Evolutionary conservation across 345 rosid species (phyloP), one percentile per base, ranked within the genome.

Genomic region (Hirschfeldia incana): DNA sequence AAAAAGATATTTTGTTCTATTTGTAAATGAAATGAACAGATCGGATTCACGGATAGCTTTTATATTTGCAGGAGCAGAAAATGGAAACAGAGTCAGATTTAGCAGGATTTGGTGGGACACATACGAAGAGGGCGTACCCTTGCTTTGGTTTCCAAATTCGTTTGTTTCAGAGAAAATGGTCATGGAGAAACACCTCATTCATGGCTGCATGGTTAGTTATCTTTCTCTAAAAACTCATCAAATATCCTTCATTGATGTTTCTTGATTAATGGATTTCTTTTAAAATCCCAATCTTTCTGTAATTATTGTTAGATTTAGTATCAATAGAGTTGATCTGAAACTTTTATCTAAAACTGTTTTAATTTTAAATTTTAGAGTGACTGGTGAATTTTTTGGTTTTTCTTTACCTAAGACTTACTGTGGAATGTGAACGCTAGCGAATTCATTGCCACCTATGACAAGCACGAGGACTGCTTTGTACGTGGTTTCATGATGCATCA

Each of bases 361-460:
- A 2, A 11, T 44, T 44, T 44, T 10, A 11, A 11, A 44, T 10
- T 44, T 44, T 44, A 44, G 51, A 12, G n/a, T 44, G 51, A 39
- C n/a, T 44, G 51, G n/a, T 4, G 51, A 44, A 44, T 32, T 32
- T 3, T 32, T 4, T 32, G 34, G 34, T 32, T 32, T 32, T 32
- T 4, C 4, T 32, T 32, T 32, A 32, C 34, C 34, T 32, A 32
- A 32, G 34, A 32, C 34, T 32, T 32, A 21, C 34, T 32, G 34
- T 32, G 98, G 98, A 88, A 84, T 10, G 91, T 94, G 58, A 90
- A 88, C 77, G 87, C 94, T 26, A 86, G 88, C 73, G 98, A 94
- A 82, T 94, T 97, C 82, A 74, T 91, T 67, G 91, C 97, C 78
- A 91, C 98, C 65, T 90, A 91, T 80, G 98, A 92, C 86, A 87